Evolutionary conservation across 768 basidiomycete species (phyloP).

Genomic region (Termitomyces sp.): DNA sequence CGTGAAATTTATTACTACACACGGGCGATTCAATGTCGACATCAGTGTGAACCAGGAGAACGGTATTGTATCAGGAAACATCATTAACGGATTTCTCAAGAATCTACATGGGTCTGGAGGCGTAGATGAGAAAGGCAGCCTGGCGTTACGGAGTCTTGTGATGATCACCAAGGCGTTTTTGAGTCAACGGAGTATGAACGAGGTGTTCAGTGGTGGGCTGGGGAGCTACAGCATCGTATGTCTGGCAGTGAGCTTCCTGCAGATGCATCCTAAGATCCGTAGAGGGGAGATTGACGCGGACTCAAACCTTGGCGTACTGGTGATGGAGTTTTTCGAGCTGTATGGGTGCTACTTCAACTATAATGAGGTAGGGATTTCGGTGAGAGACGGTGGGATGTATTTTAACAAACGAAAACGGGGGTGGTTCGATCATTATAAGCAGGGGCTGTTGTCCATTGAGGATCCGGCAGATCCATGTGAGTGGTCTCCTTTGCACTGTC

Average conservation of each 20-base stretch:
- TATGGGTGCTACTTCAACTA: slow-evolving; percentile 94
- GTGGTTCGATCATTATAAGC: slow-evolving; percentile 61
- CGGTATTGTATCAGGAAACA: slow-evolving; percentile 71
- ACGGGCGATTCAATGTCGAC: slow-evolving; percentile 84
- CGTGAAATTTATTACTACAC: slow-evolving; percentile 84
- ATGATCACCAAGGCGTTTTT: slow-evolving; percentile 90
- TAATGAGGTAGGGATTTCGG: slow-evolving; percentile 81
- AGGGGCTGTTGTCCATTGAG: slow-evolving; percentile 74
- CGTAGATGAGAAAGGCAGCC: slow-evolving; percentile 27
- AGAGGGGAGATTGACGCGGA: slow-evolving; percentile 82
- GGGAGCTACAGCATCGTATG: slow-evolving; percentile 95
- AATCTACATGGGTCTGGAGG: slow-evolving; percentile 36
- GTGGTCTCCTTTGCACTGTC: slow-evolving; percentile 21
- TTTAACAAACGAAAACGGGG: slow-evolving; percentile 77
- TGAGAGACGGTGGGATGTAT: slow-evolving; percentile 85
- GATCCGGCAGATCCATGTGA: slow-evolving; percentile 87
- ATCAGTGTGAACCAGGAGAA: slow-evolving; percentile 91
- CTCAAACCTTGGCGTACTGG: slow-evolving; percentile 86
- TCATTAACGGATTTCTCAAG: slow-evolving; percentile 75
- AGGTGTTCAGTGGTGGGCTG: slow-evolving; percentile 94
- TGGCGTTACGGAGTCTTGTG: slow-evolving; percentile 79
- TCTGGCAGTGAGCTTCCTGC: slow-evolving; percentile 88
- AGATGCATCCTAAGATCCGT: slow-evolving; percentile 96
- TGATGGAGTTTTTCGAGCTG: slow-evolving; percentile 96
- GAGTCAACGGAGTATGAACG: slow-evolving; percentile 88